These are phyloP conservation scores for Calocera cornea DNA, from an alignment of 768 basidiomycete genomes.

Conservation along the genomic window DNA sequence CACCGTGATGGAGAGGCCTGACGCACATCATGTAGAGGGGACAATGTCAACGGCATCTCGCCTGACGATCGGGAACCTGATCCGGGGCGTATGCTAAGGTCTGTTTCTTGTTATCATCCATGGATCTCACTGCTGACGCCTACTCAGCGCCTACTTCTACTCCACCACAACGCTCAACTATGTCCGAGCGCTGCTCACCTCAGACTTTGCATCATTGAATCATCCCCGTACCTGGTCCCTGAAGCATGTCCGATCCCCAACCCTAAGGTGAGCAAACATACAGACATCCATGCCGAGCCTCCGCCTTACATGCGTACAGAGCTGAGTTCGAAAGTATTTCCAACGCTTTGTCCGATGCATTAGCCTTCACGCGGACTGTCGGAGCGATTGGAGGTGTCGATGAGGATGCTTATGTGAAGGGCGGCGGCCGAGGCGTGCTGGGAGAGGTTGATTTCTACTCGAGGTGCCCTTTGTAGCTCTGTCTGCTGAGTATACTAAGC, in stretches of 20 bases:
- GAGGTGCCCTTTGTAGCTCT: slow-evolving; percentile 36
- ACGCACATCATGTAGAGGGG: slow-evolving; percentile 46
- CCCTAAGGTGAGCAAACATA: slow-evolving; percentile 38
- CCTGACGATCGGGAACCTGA: slow-evolving; percentile 74
- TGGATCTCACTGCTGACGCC: neutral
- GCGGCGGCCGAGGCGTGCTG: slow-evolving; percentile 55
- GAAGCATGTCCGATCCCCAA: slow-evolving; percentile 73
- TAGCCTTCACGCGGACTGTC: slow-evolving; percentile 85
- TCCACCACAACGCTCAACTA: slow-evolving; percentile 89
- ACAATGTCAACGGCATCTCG: slow-evolving; percentile 85
- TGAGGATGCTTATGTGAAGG: slow-evolving; percentile 44
- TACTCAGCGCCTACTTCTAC: slow-evolving; percentile 80
- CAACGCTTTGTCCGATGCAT: slow-evolving; percentile 70
- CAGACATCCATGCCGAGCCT: neutral
- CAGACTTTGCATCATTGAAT: slow-evolving; percentile 86
- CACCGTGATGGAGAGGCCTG: neutral
- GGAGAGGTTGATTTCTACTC: slow-evolving; percentile 92
- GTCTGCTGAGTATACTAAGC: neutral
- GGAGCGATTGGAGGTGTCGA: slow-evolving; percentile 46
- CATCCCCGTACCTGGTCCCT: slow-evolving; percentile 88
- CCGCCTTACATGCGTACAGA: slow-evolving; percentile 26
- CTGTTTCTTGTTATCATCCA: neutral
- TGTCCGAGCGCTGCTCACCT: slow-evolving; percentile 72
- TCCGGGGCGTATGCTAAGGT: slow-evolving; percentile 79
- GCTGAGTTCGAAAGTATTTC: slow-evolving; percentile 77